Conservation (phyloP, 225 moss, liverwort and hornwort species). For the Takakia lepidozioides region DNA sequence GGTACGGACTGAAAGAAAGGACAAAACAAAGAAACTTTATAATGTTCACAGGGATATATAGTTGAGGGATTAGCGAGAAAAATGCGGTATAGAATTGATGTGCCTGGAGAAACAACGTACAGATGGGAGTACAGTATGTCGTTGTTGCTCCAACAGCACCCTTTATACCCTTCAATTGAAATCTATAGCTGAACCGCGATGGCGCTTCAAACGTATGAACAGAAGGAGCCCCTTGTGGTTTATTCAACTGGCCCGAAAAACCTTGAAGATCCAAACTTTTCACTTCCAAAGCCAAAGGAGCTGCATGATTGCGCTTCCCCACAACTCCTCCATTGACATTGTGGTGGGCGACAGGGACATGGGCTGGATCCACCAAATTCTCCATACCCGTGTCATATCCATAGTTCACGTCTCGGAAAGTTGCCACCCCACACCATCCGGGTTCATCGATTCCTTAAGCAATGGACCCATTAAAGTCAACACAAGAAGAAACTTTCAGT, state of each 20-base stretch:
- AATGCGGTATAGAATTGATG: not conserved
- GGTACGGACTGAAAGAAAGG: too few species aligned
- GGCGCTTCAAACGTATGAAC: slow-evolving; percentile 67
- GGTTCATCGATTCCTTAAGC: slow-evolving; percentile 65
- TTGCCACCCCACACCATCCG: slow-evolving; percentile 63
- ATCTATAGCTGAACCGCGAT: slow-evolving; percentile 62
- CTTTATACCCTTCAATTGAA: slow-evolving; percentile 43
- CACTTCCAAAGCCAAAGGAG: slow-evolving; percentile 53
- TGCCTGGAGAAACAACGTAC: slow-evolving; percentile 9
- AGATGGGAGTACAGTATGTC: slow-evolving; percentile 73
- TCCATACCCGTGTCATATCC: slow-evolving; percentile 84
- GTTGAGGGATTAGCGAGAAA: too few species aligned
- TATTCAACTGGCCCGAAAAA: slow-evolving; percentile 62
- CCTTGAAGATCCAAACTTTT: slow-evolving; percentile 37
- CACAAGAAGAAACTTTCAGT: too few species aligned
- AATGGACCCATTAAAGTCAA: too few species aligned
- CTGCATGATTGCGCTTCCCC: slow-evolving; percentile 60
- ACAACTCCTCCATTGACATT: slow-evolving; percentile 79
- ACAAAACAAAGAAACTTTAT: too few species aligned
- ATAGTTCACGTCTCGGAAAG: slow-evolving; percentile 54
- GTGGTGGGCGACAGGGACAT: slow-evolving; percentile 77
- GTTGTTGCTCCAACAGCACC: slow-evolving; percentile 53
- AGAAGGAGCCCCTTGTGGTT: slow-evolving; percentile 37
- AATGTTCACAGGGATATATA: too few species aligned
- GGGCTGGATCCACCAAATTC: slow-evolving; percentile 76